These are phyloP conservation scores for Radiomyces spectabilis DNA, from an alignment of 192 early-diverging fungal species.

Conservation along the genomic window DNA sequence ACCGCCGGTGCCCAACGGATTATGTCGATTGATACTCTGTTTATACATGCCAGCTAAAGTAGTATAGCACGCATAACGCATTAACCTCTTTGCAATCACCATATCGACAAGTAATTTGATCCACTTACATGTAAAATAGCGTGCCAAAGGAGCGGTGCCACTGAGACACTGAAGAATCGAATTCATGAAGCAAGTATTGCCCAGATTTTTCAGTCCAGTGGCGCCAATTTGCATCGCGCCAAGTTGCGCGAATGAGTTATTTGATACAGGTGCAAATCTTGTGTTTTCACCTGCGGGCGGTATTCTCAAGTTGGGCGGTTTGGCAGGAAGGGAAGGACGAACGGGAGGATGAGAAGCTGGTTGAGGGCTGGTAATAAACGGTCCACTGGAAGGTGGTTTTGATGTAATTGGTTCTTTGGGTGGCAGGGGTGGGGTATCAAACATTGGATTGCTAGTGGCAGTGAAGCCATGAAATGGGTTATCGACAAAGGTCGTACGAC, in stretches of 20 bases:
- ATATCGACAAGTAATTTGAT: not conserved
- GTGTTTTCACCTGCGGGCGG: not conserved
- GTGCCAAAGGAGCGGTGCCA: slow-evolving; percentile 59
- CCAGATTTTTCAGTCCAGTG: slow-evolving; percentile 71
- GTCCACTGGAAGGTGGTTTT: not conserved
- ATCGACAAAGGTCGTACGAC: slow-evolving; percentile 51
- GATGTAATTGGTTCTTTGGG: not conserved
- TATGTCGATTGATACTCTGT: slow-evolving; percentile 53
- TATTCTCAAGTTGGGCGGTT: not conserved
- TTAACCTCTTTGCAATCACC: not conserved
- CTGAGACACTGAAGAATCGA: slow-evolving; percentile 73
- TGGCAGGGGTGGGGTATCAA: slow-evolving; percentile 23
- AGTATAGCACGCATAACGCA: too few relatives aligned
- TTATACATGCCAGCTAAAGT: slow-evolving; percentile 58
- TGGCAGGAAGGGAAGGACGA: too few relatives aligned
- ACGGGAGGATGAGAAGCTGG: too few relatives aligned
- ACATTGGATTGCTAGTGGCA: slow-evolving; percentile 16
- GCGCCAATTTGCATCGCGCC: slow-evolving; percentile 51
- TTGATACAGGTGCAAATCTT: slow-evolving; percentile 12
- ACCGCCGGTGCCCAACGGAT: slow-evolving; percentile 68
- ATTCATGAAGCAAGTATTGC: slow-evolving; percentile 87
- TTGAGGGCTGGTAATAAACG: too few relatives aligned
- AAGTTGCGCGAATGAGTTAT: slow-evolving; percentile 27
- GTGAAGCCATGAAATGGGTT: slow-evolving; percentile 47
- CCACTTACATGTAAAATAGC: slow-evolving; percentile 50